Evolutionary conservation across 345 rosid genomes (phyloP).

Genomic region (Lenwebbia sp.): DNA sequence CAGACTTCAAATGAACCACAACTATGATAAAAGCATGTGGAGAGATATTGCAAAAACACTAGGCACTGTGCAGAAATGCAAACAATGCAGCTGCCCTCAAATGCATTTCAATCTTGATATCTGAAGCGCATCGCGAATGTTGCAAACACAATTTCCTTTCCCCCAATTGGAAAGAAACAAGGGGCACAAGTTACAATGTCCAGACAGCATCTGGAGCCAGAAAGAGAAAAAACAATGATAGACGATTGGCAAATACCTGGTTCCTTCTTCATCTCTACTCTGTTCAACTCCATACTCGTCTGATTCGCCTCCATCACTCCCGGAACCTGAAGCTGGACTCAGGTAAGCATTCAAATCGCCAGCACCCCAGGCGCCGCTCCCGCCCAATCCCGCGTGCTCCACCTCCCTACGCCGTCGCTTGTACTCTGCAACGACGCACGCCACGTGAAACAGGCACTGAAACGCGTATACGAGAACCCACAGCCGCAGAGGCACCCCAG

Average conservation of each 20-base stretch:
- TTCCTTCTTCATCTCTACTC: conserved; percentile 19
- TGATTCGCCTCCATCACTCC: conserved; percentile 22
- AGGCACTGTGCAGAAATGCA: background rate
- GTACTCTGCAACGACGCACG: conserved; percentile 47
- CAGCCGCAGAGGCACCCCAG: conserved; percentile 55
- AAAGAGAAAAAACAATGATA: background rate
- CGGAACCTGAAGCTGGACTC: conserved; percentile 7
- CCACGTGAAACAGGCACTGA: conserved; percentile 65
- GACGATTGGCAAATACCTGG: conserved; percentile 22
- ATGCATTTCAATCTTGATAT: background rate
- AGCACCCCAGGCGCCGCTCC: background rate
- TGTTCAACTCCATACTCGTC: conserved; percentile 14
- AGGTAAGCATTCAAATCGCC: conserved; percentile 9
- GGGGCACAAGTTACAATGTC: background rate
- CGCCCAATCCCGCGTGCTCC: conserved; percentile 1
- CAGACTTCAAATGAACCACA: background rate
- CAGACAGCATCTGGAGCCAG: background rate
- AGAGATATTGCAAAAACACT: background rate
- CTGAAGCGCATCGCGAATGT: background rate
- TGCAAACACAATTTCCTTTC: background rate
- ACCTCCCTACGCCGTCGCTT: conserved; percentile 27
- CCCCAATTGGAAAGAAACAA: background rate
- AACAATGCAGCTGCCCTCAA: background rate
- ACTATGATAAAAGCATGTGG: background rate
- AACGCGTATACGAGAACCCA: conserved; percentile 60